Percentiles rank a stretch among this genome's conserved stretches.
phyloP scores from a whole-genome alignment of 73 alveolate species.

The Symbiodinium natans region DNA sequence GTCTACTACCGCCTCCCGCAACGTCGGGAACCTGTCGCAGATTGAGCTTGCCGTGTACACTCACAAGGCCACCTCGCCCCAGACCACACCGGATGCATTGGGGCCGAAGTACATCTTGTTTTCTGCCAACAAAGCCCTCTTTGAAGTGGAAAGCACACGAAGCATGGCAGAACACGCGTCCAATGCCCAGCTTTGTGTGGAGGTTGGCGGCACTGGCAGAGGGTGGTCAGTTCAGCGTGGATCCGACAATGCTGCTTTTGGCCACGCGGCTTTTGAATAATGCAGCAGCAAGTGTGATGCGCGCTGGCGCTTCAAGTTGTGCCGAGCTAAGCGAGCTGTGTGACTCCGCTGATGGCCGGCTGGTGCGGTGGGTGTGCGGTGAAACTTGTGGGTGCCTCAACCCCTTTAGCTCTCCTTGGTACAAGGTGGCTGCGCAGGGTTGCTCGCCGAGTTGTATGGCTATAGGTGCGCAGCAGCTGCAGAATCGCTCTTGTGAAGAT shows the following conservation, averaged over 20 bases:
- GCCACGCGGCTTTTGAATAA: neutral
- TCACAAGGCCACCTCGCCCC: neutral
- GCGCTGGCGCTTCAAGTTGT: neutral
- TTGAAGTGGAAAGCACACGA: neutral
- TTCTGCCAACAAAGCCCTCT: neutral
- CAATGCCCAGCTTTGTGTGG: neutral
- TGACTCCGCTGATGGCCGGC: neutral
- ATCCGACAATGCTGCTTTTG: neutral
- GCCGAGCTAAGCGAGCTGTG: neutral
- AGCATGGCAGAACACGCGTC: conserved; percentile 17
- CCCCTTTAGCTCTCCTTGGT: conserved; percentile 31
- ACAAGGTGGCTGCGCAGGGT: conserved; percentile 25
- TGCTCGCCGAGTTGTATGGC: neutral
- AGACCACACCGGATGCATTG: neutral
- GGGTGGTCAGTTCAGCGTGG: neutral
- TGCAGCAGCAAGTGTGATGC: neutral
- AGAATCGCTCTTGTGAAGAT: neutral
- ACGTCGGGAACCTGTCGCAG: neutral
- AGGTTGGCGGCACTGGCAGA: neutral
- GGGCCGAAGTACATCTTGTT: conserved; percentile 6
- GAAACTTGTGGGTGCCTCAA: conserved; percentile 23
- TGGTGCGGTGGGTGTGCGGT: conserved; percentile 15
- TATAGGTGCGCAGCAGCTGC: neutral
- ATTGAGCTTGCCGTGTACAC: neutral
- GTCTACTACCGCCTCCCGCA: neutral